A percentile compares a stretch with the other conserved stretches of the same genome.
phyloP scores from a whole-genome alignment of 352 stramenopile genomes.

The Pythium phragmitis region DNA sequence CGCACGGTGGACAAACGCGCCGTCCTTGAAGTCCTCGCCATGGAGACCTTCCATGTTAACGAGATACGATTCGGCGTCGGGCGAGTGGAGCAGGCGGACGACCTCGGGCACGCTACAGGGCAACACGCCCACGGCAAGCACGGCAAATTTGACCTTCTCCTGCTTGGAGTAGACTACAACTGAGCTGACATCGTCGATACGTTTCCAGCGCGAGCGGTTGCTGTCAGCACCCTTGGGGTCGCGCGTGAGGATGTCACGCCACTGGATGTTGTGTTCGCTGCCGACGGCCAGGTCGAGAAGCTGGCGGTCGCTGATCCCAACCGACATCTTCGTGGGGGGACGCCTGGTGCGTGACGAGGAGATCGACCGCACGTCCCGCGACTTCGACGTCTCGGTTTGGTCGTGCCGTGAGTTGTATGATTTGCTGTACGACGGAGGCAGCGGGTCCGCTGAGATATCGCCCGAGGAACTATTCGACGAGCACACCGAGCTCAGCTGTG shows the following conservation, averaged over 20 bases:
- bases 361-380: background rate
- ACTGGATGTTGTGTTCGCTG: slow-evolving; percentile 2
- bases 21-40: slow-evolving; percentile 27
- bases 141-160: slow-evolving; percentile 4
- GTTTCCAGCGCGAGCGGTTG: slow-evolving; percentile 10
- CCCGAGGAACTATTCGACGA: background rate
- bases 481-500: background rate
- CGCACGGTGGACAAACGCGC: slow-evolving; percentile 26
- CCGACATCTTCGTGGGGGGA: background rate
- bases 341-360: background rate
- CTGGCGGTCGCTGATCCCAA: slow-evolving; percentile 8
- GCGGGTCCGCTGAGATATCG: background rate
- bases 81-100: slow-evolving; percentile 13
- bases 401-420: background rate
- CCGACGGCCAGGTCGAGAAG: slow-evolving; percentile 1
- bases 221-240: background rate
- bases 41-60: slow-evolving; percentile 25
- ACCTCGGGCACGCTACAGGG: slow-evolving; percentile 25
- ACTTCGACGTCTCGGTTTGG: background rate
- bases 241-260: slow-evolving; percentile 12
- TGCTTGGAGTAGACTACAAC: slow-evolving; percentile 31
- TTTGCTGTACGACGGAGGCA: background rate
- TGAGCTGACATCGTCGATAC: background rate
- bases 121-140: slow-evolving; percentile 20
- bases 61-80: slow-evolving; percentile 12